A percentile compares a stretch with the other conserved stretches of the same genome.
Evolutionary conservation across 1,284 basidiomycete genomes (phyloP).

Genomic region (Trichosporon coremiiforme): DNA sequence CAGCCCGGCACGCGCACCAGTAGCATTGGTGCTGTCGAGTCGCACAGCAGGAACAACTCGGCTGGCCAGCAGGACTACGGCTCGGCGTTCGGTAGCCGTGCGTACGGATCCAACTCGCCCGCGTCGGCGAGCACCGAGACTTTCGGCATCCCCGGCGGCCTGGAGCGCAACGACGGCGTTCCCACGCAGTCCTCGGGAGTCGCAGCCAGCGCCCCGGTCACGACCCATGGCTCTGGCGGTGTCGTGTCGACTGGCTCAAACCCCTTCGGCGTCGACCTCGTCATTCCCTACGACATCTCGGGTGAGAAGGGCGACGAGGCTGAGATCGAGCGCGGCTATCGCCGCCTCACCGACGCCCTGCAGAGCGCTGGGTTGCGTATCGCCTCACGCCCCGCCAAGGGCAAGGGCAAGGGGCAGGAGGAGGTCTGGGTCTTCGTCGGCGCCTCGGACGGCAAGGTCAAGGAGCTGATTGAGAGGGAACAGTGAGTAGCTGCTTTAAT

Average conservation of each 20-base stretch:
- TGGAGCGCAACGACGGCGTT: not conserved
- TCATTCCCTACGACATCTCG: conserved; percentile 46
- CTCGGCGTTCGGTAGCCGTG: conserved; percentile 9
- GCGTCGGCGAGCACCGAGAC: conserved; percentile 10
- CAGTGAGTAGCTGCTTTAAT: conserved; percentile 60
- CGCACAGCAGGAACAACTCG: not conserved
- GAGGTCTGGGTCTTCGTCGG: conserved; percentile 78
- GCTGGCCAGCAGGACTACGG: not conserved
- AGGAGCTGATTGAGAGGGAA: conserved; percentile 71
- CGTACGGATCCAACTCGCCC: conserved; percentile 9
- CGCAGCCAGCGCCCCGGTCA: too few relatives aligned
- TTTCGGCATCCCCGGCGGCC: conserved; percentile 10
- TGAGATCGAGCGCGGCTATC: conserved; percentile 37
- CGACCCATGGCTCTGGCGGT: not conserved
- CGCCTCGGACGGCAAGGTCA: conserved; percentile 67
- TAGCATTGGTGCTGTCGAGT: conserved; percentile 15
- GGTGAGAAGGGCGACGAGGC: conserved; percentile 23
- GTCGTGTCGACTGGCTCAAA: conserved; percentile 28
- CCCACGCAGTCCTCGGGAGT: too few relatives aligned
- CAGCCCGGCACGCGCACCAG: conserved; percentile 9
- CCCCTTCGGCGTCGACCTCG: conserved; percentile 52
- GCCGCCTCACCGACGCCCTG: conserved; percentile 34
- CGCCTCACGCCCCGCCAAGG: conserved; percentile 34
- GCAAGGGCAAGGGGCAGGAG: conserved; percentile 64
- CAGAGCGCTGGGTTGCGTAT: conserved; percentile 48